Conservation (phyloP, 2,329 filamentous ascomycete species). For the Colletotrichum godetiae region DNA sequence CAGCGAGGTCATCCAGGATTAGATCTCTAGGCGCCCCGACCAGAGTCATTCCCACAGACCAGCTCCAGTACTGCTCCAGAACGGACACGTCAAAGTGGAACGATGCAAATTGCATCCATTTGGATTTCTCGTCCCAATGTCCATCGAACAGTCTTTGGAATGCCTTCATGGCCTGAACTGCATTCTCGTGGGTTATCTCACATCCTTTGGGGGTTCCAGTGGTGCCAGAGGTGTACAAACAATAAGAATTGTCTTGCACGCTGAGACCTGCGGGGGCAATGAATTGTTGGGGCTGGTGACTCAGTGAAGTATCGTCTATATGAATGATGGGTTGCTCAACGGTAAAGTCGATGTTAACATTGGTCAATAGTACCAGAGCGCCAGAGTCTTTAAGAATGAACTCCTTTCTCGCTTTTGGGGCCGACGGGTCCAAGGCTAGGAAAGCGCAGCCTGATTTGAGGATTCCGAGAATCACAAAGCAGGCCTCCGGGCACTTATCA, state of each 20-base stretch:
- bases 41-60: constrained; percentile 89
- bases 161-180: constrained; percentile 88
- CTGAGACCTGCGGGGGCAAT: constrained; percentile 41
- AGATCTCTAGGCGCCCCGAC: constrained; percentile 85
- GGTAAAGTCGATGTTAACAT: constrained; percentile 49
- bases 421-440: constrained; percentile 80
- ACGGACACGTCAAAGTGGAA: constrained; percentile 96
- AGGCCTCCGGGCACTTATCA: constrained; percentile 86
- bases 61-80: constrained; percentile 94
- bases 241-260: constrained; percentile 75
- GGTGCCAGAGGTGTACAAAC: constrained; percentile 88
- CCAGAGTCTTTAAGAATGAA: constrained; percentile 83
- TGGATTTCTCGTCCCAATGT: constrained; percentile 78
- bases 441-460: constrained; percentile 86
- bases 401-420: constrained; percentile 77
- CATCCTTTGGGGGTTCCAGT: constrained; percentile 91
- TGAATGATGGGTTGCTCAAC: constrained; percentile 46
- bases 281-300: constrained; percentile 34
- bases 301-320: constrained; percentile 47
- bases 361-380: constrained; percentile 72
- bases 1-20: constrained; percentile 84
- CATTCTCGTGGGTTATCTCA: constrained; percentile 88
- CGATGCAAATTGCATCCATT: constrained; percentile 93
- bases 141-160: constrained; percentile 82
- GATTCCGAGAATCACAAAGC: constrained; percentile 83